Evolutionary conservation across 2,329 filamentous ascomycete genomes (phyloP).

Genomic region (Ceratocystis albifundus): DNA sequence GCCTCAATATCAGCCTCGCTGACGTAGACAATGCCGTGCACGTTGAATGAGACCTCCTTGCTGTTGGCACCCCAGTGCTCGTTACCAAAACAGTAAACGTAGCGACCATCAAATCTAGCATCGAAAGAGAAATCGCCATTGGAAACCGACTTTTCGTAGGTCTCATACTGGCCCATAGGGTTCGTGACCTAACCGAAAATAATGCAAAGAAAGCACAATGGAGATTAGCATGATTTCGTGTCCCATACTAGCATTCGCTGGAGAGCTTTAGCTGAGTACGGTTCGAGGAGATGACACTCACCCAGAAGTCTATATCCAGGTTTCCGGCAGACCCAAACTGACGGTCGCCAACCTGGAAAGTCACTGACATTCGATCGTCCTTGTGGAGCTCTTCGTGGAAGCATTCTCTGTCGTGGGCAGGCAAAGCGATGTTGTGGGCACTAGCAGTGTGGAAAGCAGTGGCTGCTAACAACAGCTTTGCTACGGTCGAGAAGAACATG

Average conservation of each 20-base stretch:
- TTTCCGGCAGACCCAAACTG: constrained; percentile 93
- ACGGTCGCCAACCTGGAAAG: constrained; percentile 92
- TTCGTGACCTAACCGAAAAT: constrained; percentile 54
- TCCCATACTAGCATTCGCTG: not conserved
- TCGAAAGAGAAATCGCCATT: constrained; percentile 91
- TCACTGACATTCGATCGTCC: constrained; percentile 97
- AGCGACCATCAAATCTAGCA: constrained; percentile 75
- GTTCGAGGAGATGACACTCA: constrained; percentile 34
- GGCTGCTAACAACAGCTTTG: constrained; percentile 35
- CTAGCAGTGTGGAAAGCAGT: constrained; percentile 45
- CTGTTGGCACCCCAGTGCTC: constrained; percentile 92
- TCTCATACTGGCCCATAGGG: constrained; percentile 61
- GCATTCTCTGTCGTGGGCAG: constrained; percentile 87
- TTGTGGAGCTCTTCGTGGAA: constrained; percentile 88
- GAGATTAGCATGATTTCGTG: not conserved
- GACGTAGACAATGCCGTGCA: constrained; percentile 96
- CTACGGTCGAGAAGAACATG: constrained; percentile 38
- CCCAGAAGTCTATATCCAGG: constrained; percentile 96
- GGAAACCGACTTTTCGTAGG: constrained; percentile 68
- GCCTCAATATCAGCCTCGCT: constrained; percentile 71
- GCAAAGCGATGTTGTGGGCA: constrained; percentile 93
- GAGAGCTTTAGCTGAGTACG: not conserved
- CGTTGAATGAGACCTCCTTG: constrained; percentile 98
- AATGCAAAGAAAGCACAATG: not conserved
- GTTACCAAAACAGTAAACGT: constrained; percentile 97